A percentile compares a stretch with the other conserved stretches of the same genome.
phyloP scores from a whole-genome alignment of 352 stramenopile genomes.

The Phytophthora aleatoria region DNA sequence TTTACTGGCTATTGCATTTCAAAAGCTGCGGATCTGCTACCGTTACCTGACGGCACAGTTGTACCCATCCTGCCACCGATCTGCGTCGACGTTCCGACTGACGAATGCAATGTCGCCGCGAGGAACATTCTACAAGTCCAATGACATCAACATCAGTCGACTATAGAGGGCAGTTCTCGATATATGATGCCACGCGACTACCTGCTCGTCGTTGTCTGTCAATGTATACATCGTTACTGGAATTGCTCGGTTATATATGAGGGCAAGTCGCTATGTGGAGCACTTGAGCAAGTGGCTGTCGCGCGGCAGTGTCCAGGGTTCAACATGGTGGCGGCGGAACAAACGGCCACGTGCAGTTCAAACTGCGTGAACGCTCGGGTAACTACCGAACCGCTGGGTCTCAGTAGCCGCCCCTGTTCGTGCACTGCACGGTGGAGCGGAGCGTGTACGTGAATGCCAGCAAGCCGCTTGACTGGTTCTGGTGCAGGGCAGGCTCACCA shows the following conservation, averaged over 20 bases:
- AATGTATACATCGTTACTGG: too few relatives aligned
- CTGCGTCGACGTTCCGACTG: too few relatives aligned
- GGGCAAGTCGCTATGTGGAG: too few relatives aligned
- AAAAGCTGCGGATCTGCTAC: background rate
- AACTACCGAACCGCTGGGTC: constrained; percentile 4
- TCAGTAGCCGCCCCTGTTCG: constrained; percentile 7
- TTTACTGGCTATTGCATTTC: constrained; percentile 31
- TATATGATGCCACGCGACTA: too few relatives aligned
- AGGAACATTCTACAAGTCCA: too few relatives aligned
- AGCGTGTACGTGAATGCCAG: constrained; percentile 1
- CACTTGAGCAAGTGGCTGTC: background rate
- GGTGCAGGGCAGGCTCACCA: background rate
- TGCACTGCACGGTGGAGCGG: background rate
- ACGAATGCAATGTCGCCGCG: too few relatives aligned
- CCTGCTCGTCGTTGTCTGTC: too few relatives aligned
- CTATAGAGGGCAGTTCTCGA: too few relatives aligned
- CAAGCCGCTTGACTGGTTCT: constrained; percentile 24
- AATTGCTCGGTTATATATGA: too few relatives aligned
- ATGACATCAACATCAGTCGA: too few relatives aligned
- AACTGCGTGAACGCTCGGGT: constrained; percentile 9
- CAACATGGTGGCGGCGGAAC: constrained; percentile 4
- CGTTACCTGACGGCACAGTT: background rate
- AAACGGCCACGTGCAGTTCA: constrained; percentile 28
- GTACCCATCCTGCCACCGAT: constrained; percentile 2
- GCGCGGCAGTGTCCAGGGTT: background rate